phyloP scores from a whole-genome alignment of 2,329 filamentous ascomycete genomes.

The Colletotrichum lupini region DNA sequence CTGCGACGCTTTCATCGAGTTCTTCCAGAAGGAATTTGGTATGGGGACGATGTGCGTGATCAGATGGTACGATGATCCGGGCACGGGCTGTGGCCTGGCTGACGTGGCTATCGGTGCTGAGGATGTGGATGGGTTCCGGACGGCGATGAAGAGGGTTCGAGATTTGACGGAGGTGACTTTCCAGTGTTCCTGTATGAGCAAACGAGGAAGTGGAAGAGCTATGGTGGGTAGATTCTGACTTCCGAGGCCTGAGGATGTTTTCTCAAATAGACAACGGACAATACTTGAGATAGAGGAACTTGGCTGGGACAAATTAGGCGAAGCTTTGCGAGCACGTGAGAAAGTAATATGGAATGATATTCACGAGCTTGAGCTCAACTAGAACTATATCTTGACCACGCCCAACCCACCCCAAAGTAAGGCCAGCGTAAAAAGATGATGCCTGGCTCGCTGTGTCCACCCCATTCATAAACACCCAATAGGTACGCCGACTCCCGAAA shows the following conservation, averaged over 20 bases:
- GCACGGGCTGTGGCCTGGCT: constrained; percentile 41
- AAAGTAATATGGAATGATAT: not conserved
- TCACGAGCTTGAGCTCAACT: not conserved
- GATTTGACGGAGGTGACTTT: constrained; percentile 44
- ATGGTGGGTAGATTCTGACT: not conserved
- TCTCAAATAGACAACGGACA: no score
- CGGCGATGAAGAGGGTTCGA: constrained; percentile 41
- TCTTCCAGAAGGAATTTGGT: constrained; percentile 41
- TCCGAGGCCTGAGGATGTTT: no score
- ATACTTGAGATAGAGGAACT: no score
- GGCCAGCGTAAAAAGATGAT: not conserved
- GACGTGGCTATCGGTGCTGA: constrained; percentile 46
- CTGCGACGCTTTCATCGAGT: constrained; percentile 41
- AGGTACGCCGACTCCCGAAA: constrained; percentile 29
- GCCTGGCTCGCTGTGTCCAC: not conserved
- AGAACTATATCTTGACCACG: not conserved
- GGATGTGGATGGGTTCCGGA: constrained; percentile 38
- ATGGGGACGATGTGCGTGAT: constrained; percentile 43
- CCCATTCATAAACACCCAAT: not conserved
- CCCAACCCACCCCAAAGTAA: not conserved
- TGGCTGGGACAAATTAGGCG: not conserved
- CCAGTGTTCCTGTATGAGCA: constrained; percentile 45
- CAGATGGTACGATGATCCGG: constrained; percentile 46
- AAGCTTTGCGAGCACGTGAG: no score
- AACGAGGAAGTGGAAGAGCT: not conserved